Conservation (phyloP, 495 filamentous ascomycete species). For the Apodospora peruviana region DNA sequence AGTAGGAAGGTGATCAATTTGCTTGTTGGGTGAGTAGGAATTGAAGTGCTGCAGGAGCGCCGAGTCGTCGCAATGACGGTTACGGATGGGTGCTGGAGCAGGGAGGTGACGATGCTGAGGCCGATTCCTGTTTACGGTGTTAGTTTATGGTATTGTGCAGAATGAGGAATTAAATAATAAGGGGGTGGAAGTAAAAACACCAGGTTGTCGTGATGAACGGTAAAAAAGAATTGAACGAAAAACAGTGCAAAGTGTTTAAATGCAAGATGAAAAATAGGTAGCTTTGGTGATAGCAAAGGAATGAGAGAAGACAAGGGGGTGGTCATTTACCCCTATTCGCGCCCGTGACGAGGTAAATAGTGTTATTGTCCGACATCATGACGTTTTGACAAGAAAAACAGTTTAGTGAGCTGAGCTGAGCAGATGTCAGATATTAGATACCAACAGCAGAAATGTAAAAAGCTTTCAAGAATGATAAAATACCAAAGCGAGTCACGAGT, state of each 20-base stretch:
- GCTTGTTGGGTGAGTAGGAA: constrained; percentile 24
- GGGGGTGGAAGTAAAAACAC: background rate
- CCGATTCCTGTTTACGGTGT: constrained; percentile 37
- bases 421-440: no score
- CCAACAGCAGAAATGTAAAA: no score
- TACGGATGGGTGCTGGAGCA: constrained; percentile 37
- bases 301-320: background rate
- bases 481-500: no score
- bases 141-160: background rate
- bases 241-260: no score
- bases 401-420: no score
- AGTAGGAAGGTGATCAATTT: constrained; percentile 29
- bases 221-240: no score
- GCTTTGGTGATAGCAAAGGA: background rate
- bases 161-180: background rate
- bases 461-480: no score
- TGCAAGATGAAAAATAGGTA: background rate
- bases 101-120: constrained; percentile 29
- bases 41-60: constrained; percentile 20
- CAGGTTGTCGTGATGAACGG: background rate
- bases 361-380: constrained; percentile 10
- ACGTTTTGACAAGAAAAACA: no score
- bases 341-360: constrained; percentile 35
- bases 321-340: constrained; percentile 29
- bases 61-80: constrained; percentile 46